A percentile compares a stretch with the other conserved stretches of the same genome.
Evolutionary conservation across 2,329 filamentous ascomycete genomes (phyloP).

Genomic region (Mariannaea elegans): DNA sequence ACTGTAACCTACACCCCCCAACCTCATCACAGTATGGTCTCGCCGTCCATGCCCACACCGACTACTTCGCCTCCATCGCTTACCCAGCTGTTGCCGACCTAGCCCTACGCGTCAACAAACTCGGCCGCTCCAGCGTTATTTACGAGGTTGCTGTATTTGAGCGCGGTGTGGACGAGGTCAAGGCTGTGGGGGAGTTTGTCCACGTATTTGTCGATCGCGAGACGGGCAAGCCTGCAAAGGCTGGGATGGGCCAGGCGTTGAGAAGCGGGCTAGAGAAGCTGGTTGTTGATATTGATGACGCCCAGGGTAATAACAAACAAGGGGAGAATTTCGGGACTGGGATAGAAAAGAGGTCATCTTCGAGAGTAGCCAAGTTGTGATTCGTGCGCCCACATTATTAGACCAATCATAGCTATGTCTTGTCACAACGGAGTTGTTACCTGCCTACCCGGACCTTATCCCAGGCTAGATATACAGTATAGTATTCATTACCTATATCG

Average conservation of each 20-base stretch:
- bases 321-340: constrained; percentile 23
- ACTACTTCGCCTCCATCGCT: constrained; percentile 83
- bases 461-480: too few species aligned
- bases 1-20: constrained; percentile 77
- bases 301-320: not conserved
- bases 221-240: constrained; percentile 71
- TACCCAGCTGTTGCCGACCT: constrained; percentile 87
- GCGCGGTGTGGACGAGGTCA: constrained; percentile 72
- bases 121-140: constrained; percentile 86
- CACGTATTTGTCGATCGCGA: constrained; percentile 88
- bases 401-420: too few species aligned
- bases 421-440: too few species aligned
- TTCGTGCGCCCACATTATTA: not conserved
- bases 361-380: constrained; percentile 8
- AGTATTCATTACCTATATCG: not conserved
- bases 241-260: constrained; percentile 70
- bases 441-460: too few species aligned
- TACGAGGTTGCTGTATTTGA: constrained; percentile 93
- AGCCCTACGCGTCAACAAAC: constrained; percentile 80
- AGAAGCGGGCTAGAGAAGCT: constrained; percentile 68
- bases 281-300: constrained; percentile 43
- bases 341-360: not conserved
- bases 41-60: constrained; percentile 84
- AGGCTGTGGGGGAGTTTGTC: constrained; percentile 85
- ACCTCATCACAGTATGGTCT: constrained; percentile 79